These are phyloP conservation scores for Eragrostis nindensis DNA, from an alignment of 176 grass and related monocot genomes.

Conservation along the genomic window DNA sequence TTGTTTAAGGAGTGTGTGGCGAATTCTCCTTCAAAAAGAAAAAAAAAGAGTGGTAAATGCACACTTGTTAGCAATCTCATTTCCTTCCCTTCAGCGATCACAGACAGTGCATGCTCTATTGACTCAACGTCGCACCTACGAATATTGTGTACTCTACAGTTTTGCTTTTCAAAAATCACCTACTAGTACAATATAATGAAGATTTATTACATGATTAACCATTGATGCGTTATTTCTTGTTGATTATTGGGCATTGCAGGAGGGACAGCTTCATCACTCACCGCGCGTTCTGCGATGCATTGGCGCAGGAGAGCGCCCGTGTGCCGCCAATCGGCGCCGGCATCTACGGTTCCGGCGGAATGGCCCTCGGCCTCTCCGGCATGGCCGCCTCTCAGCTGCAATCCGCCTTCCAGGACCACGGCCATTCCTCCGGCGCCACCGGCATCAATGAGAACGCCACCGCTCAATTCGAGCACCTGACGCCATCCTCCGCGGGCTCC, in stretches of 20 bases:
- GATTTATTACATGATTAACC: not conserved
- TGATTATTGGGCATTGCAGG: conserved; percentile 40
- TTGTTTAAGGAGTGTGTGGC: too few relatives aligned
- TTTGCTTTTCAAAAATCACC: too few relatives aligned
- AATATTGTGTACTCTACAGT: too few relatives aligned
- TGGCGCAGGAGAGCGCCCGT: conserved; percentile 78
- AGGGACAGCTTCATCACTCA: conserved; percentile 97
- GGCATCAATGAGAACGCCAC: too few relatives aligned
- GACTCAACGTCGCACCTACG: too few relatives aligned
- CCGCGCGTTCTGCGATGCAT: conserved; percentile 82
- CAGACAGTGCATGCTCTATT: too few relatives aligned
- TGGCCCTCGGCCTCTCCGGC: conserved; percentile 56
- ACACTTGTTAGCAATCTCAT: too few relatives aligned
- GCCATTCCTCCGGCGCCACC: conserved; percentile 41
- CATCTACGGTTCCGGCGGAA: conserved; percentile 51
- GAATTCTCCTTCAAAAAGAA: too few relatives aligned
- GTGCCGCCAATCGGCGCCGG: conserved; percentile 45
- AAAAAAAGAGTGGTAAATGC: too few relatives aligned
- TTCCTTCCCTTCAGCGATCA: too few relatives aligned
- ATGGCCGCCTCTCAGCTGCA: conserved; percentile 40
- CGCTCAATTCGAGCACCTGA: conserved; percentile 53
- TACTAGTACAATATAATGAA: too few relatives aligned
- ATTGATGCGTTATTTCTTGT: not conserved
- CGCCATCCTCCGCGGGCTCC: too few relatives aligned
- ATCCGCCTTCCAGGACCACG: conserved; percentile 35